Conservation (phyloP, 495 filamentous ascomycete species). For the Clohesyomyces aquaticus region DNA sequence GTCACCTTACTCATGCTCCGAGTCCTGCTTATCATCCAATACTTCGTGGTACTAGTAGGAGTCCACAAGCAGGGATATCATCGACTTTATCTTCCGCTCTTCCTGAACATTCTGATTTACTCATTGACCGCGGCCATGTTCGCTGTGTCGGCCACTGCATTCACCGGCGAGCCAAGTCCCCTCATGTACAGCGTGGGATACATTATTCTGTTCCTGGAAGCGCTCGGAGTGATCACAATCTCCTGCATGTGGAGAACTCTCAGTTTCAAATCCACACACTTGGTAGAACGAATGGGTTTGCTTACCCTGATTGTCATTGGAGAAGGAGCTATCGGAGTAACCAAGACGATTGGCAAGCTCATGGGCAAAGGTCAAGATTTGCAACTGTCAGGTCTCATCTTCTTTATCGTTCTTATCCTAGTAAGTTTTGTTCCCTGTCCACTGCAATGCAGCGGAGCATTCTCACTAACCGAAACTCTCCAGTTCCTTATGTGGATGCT, state of each 20-base stretch:
- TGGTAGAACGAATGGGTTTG: slow-evolving; percentile 34
- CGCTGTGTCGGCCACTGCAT: slow-evolving; percentile 5
- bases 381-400: slow-evolving; percentile 17
- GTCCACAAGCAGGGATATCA: slow-evolving; percentile 12
- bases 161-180: not conserved
- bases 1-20: slow-evolving; percentile 3
- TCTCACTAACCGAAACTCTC: not conserved
- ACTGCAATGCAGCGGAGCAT: not conserved
- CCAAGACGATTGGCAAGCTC: slow-evolving; percentile 30
- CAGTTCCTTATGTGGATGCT: slow-evolving; percentile 35
- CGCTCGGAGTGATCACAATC: slow-evolving; percentile 17
- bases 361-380: slow-evolving; percentile 34
- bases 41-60: not conserved
- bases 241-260: slow-evolving; percentile 33
- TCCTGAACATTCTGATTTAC: slow-evolving; percentile 18
- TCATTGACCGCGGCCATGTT: slow-evolving; percentile 6
- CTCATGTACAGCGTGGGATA: slow-evolving; percentile 14
- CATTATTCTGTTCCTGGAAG: slow-evolving; percentile 22
- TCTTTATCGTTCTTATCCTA: slow-evolving; percentile 35
- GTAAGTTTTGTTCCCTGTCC: slow-evolving; percentile 28
- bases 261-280: slow-evolving; percentile 33
- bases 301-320: slow-evolving; percentile 37
- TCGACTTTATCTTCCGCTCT: not conserved
- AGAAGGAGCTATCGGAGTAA: slow-evolving; percentile 37
- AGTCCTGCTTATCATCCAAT: not conserved